Base-by-base conservation (phyloP, 257 asterid genomes). In the Echites panduratus region DNA sequence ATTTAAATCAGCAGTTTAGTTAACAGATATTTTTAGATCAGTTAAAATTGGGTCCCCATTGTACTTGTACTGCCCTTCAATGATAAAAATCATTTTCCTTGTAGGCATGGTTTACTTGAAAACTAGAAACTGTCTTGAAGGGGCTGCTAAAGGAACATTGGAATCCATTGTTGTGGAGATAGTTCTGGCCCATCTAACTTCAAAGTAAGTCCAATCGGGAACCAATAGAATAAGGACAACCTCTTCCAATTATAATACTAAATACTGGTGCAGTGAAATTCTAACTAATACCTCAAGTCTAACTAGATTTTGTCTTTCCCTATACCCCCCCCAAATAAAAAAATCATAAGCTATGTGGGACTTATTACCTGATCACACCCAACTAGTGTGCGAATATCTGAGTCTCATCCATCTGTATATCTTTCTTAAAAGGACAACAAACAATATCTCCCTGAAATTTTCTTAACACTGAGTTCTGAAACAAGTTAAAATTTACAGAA, bases 161-260 rank as follows among this genome's bases (percentile, higher is more conserved):
- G 24, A 70, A 53, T 71, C 11, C 27, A n/a, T 56, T 38, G 35
- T 54, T 54, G 67, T 22, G 54, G 53, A 62, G 67, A 38, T 22
- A 54, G 64, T 53, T 52, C 65, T 70, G 61, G 50, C 13, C 67
- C 5, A 24, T 69, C 29, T 22, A 69, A 69, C 73, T 69, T 17
- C 32, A 22, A 50, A 50, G 45, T 29, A 49, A 49, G 48, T 49
- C 29, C 29, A 29, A 22, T 26, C 2, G 2, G 17, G 48, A 26
- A 27, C 24, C 72, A 32, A 16, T 16, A 69, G 29, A 49, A 49
- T 43, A 69, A 49, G 73, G 29, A 69, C 12, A 48, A 19, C 9
- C 9, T 69, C 29, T 24, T 45, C 32, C 8, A 47, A 48, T 47
- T 69, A 20, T 32, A 17, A 29, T 32, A n/a, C 63, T 14, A 6